phyloP scores from a whole-genome alignment of 371 early-diverging fungal genomes.

The Circinella umbellata region DNA sequence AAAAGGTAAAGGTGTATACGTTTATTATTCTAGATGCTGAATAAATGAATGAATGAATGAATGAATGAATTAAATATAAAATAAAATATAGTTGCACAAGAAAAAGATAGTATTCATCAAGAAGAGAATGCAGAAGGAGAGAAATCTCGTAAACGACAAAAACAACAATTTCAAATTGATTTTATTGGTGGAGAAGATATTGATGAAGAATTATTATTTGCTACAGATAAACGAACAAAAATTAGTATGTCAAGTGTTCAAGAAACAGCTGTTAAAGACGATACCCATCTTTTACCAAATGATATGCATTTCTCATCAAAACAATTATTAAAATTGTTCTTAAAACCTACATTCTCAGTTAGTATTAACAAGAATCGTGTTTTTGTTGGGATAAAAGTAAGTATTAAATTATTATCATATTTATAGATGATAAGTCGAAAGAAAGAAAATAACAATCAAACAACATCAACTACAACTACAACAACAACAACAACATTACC shows the following conservation, averaged over 20 bases:
- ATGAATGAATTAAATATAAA: too few species aligned
- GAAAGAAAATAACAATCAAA: too few species aligned
- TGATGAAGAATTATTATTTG: conserved; percentile 73
- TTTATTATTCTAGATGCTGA: too few species aligned
- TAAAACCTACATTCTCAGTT: conserved; percentile 73
- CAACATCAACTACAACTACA: neutral
- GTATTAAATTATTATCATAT: neutral
- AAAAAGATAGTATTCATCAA: neutral
- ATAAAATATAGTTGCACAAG: neutral
- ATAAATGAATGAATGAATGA: too few species aligned
- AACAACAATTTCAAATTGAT: conserved; percentile 55
- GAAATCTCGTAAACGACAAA: conserved; percentile 34
- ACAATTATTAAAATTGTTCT: conserved; percentile 77
- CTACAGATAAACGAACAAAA: conserved; percentile 57
- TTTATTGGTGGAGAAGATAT: conserved; percentile 61
- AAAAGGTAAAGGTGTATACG: conserved; percentile 32
- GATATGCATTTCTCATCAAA: conserved; percentile 89
- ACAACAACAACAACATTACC: neutral
- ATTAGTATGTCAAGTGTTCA: conserved; percentile 54
- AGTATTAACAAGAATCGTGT: neutral
- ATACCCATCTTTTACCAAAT: conserved; percentile 70
- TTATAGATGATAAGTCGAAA: conserved; percentile 5
- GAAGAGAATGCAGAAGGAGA: conserved; percentile 33
- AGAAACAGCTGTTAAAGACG: conserved; percentile 36
- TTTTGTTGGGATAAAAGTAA: neutral